These are phyloP conservation scores for Globisporangium parvum DNA, from an alignment of 352 stramenopile genomes.

Conservation along the genomic window DNA sequence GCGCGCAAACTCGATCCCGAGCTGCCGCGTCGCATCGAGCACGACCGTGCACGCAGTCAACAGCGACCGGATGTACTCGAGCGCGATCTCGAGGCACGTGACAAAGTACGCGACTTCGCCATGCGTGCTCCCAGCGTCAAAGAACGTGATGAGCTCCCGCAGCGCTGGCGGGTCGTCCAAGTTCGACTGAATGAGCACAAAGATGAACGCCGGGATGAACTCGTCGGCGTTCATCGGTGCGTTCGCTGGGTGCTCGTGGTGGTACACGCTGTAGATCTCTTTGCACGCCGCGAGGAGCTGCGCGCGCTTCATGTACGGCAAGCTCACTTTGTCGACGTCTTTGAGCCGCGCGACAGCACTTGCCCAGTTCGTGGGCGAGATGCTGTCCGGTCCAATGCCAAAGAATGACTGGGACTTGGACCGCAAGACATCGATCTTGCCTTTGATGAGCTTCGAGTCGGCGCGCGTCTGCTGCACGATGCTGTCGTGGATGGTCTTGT, in stretches of 20 bases:
- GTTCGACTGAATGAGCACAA: constrained; percentile 72
- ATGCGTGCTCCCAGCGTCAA: constrained; percentile 56
- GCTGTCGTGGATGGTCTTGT: constrained; percentile 57
- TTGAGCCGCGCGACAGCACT: constrained; percentile 57
- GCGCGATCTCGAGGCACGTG: constrained; percentile 81
- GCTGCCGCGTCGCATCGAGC: constrained; percentile 53
- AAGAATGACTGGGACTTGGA: constrained; percentile 82
- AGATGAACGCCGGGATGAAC: constrained; percentile 87
- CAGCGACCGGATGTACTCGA: constrained; percentile 85
- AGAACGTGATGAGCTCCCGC: constrained; percentile 78
- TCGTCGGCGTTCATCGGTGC: constrained; percentile 82
- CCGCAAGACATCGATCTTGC: constrained; percentile 78
- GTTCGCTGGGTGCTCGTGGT: constrained; percentile 61
- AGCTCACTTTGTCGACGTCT: constrained; percentile 68
- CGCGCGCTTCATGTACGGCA: constrained; percentile 80
- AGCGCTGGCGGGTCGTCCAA: constrained; percentile 63
- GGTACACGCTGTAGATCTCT: constrained; percentile 77
- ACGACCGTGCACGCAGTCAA: constrained; percentile 77
- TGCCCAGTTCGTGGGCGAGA: constrained; percentile 56
- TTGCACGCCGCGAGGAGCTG: constrained; percentile 72
- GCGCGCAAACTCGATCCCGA: constrained; percentile 74
- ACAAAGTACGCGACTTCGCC: constrained; percentile 85
- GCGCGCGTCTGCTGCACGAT: constrained; percentile 48
- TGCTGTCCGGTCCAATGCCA: constrained; percentile 58
- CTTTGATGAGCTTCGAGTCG: constrained; percentile 69